These are phyloP conservation scores for Entamoeba dispar DNA, from an alignment of 208 protist genomes.

Conservation along the genomic window DNA sequence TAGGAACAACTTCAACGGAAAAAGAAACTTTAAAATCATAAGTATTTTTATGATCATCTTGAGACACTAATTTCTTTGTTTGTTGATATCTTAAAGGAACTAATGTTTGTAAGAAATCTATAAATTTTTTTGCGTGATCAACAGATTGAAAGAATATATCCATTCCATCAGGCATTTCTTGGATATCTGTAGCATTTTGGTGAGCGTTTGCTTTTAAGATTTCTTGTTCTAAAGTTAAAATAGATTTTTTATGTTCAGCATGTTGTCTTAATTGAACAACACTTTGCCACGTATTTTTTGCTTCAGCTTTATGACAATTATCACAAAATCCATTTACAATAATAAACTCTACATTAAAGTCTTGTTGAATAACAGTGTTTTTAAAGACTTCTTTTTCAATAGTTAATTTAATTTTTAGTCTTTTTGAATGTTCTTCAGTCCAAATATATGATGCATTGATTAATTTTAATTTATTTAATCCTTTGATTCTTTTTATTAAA, in stretches of 20 bases:
- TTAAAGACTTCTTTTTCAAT: constrained; percentile 86
- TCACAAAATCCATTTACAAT: constrained; percentile 78
- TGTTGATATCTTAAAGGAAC: constrained; percentile 49
- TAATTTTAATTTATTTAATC: constrained; percentile 73
- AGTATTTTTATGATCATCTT: constrained; percentile 88
- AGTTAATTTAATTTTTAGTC: constrained; percentile 86
- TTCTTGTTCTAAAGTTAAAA: constrained; percentile 88
- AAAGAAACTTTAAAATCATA: constrained; percentile 85
- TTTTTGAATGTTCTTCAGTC: constrained; percentile 93
- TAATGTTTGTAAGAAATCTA: constrained; percentile 71
- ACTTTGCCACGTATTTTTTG: constrained; percentile 85
- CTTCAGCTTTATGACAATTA: constrained; percentile 71
- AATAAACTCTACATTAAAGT: constrained; percentile 81
- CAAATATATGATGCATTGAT: constrained; percentile 91
- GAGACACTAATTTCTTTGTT: constrained; percentile 76
- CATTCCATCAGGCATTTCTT: constrained; percentile 71
- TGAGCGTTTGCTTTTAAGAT: constrained; percentile 61
- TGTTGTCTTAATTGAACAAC: constrained; percentile 90
- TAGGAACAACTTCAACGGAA: constrained; percentile 78
- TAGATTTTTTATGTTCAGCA: constrained; percentile 86
- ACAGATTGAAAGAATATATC: constrained; percentile 91
- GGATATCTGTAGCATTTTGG: constrained; percentile 61
- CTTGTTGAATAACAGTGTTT: constrained; percentile 78
- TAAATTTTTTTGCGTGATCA: constrained; percentile 74
- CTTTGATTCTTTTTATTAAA: constrained; percentile 74